Evolutionary conservation across 2,329 filamentous ascomycete genomes (phyloP).

Genomic region (Colletotrichum magnum): DNA sequence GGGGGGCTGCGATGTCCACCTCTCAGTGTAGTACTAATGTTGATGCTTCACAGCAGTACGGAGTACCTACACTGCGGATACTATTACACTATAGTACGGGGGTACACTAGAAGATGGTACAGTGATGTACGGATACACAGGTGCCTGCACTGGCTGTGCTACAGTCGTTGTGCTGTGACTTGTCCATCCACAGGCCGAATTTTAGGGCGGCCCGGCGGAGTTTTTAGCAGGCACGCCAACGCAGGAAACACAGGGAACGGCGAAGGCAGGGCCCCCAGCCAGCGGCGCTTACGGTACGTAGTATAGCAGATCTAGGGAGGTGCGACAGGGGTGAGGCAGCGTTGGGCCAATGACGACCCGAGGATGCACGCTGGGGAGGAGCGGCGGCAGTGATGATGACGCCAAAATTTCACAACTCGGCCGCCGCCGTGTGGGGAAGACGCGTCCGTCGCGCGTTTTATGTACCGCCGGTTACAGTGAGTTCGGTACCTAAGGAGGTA

Average conservation of each 20-base stretch:
- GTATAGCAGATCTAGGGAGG: conserved; percentile 34
- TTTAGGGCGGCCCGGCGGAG: conserved; percentile 16
- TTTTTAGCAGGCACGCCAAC: conserved; percentile 32
- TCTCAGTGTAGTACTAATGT: conserved; percentile 1
- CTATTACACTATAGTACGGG: background rate
- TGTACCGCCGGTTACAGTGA: background rate
- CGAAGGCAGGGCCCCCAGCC: conserved; percentile 34
- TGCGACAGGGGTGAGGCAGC: conserved; percentile 29
- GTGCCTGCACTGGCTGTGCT: conserved; percentile 1
- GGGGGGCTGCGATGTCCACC: too few species aligned
- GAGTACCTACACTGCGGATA: background rate
- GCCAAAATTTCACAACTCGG: conserved; percentile 35
- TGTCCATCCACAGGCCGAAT: background rate
- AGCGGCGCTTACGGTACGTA: conserved; percentile 27
- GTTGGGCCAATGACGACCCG: conserved; percentile 13
- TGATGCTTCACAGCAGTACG: background rate
- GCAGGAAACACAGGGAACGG: conserved; percentile 13
- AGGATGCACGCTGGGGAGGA: conserved; percentile 18
- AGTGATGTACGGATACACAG: conserved; percentile 4
- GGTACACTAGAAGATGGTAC: background rate
- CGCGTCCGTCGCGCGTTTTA: conserved; percentile 32
- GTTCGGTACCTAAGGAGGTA: too few species aligned
- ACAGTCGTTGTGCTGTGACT: conserved; percentile 1
- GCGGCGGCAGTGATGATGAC: conserved; percentile 29
- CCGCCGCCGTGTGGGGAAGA: conserved; percentile 27